These are phyloP conservation scores for Ambrosia trifida DNA, from an alignment of 129 eudicot genomes.

Conservation along the genomic window DNA sequence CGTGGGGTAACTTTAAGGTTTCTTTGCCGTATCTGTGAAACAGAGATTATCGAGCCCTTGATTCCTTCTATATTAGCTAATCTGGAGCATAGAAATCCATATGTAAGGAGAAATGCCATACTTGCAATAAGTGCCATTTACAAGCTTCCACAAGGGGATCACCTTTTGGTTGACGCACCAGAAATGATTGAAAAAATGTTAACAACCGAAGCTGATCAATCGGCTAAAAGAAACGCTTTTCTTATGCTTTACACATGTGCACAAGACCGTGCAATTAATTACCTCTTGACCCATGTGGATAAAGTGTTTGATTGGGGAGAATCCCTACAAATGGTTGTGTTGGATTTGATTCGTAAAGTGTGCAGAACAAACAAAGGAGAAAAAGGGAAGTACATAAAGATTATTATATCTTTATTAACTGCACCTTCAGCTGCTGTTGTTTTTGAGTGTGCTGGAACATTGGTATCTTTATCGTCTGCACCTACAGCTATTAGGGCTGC, in stretches of 20 bases:
- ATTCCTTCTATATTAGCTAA: constrained; percentile 76
- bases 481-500: constrained; percentile 7
- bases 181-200: constrained; percentile 84
- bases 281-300: constrained; percentile 75
- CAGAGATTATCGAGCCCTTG: constrained; percentile 80
- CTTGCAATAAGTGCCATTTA: constrained; percentile 82
- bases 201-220: constrained; percentile 74
- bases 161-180: constrained; percentile 84
- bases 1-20: constrained; percentile 89
- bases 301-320: constrained; percentile 86
- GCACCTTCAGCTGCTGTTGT: constrained; percentile 12
- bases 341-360: constrained; percentile 52
- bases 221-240: constrained; percentile 89
- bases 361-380: constrained; percentile 11
- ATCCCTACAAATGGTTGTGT: constrained; percentile 79
- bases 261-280: constrained; percentile 80
- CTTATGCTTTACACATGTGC: constrained; percentile 89
- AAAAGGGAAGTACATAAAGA: constrained; percentile 16
- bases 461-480: constrained; percentile 19
- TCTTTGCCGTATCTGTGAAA: constrained; percentile 54
- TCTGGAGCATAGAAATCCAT: constrained; percentile 83
- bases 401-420: constrained; percentile 6
- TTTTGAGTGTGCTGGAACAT: constrained; percentile 16
- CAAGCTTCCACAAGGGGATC: constrained; percentile 91
- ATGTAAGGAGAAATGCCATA: constrained; percentile 27